Evolutionary conservation across 345 rosid species (phyloP), one percentile per base, ranked within the genome.

Genomic region (Erucastrum elatum): DNA sequence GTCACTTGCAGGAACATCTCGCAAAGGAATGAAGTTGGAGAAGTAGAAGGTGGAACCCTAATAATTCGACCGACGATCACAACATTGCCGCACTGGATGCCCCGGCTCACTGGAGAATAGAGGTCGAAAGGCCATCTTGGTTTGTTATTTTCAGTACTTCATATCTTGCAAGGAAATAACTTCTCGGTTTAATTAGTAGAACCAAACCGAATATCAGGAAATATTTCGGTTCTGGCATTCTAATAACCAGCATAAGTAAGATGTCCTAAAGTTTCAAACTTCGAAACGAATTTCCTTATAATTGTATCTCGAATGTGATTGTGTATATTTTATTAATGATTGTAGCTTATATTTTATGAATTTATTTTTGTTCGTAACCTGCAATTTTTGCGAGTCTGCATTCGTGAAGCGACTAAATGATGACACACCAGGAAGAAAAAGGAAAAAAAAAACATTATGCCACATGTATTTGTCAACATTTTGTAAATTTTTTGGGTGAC

Each of bases 81-180:
- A 39, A 70, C 68, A 15, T 53, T 80, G 66, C 83, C 80, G 3
- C 80, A 80, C 46, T 80, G 83, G 83, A 80, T 80, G 83, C 56
- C 68, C 12, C 55, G 72, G 37, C 44, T 70, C 25, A 53, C 39
- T 1, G 39, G 53, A 53, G 67, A 68, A 39, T 80, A 80, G 75
- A 37, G 56, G 6, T 49, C 37, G 1, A 3, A 74, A 37, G 15
- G 39, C 12, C 46, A 12, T 53, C 37, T 35, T 29, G 70, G 37
- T 74, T 68, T 79, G 49, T 61, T 46, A 16, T 15, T 51, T 79
- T 62, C 74, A 21, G 41, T 60, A 44, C 37, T 59, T 30, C 9
- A 41, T 60, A 59, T 59, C 16, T 26, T 39, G 64, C 13, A 78
- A 13, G 9, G 15, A 6, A 79, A 78, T 72, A 66, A 72, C 55